Evolutionary conservation across 2,329 filamentous ascomycete genomes (phyloP), one percentile per base, ranked within the genome.

Genomic region (Akanthomyces dipterigenus): DNA sequence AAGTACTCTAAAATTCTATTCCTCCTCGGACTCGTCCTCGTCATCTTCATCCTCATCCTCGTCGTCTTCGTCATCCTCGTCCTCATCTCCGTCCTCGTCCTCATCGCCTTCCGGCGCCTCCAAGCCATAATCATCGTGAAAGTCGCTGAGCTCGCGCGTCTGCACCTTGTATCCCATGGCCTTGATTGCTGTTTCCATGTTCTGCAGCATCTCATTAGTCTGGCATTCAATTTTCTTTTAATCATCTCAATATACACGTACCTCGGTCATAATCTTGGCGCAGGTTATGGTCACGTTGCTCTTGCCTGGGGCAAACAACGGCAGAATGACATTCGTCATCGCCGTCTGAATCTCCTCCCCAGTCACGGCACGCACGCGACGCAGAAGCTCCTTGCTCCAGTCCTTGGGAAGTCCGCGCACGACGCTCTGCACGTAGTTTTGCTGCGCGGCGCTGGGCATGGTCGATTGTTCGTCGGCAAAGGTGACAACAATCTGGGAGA

Each of bases 401-500:
- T 92, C 89, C 62, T 86, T 86, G 5, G 87, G 84, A 36, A 97
- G 79, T 1, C 85, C 88, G 16, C 88, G 83, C 54, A 98, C 83
- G 6, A 96, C 93, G 62, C 90, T 85, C 63, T 89, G 85, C 12
- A 93, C 81, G 73, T 96, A 99, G 70, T 91, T 93, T 67, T 89
- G 86, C 69, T 88, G 83, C 1, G 93, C 95, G 0, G 95, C 93
- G 48, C 82, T 85, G 7, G 88, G 84, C 82, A 96, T 90, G 0
- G 90, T 97, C 2, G 89, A 83, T 73, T 97, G 91, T 70, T 96
- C 90, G 67, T 96, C 91, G 1, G 93, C 95, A 70, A 96, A 89
- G 55, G 81, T 82, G 64, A 93, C 87, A 38, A 99, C 91, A 62
- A 99, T 92, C 67, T 88, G 89, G 70, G 89, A 95, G 63, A 99